phyloP scores from a whole-genome alignment of 805 yeast genomes.

The Saturnispora zaruensis region DNA sequence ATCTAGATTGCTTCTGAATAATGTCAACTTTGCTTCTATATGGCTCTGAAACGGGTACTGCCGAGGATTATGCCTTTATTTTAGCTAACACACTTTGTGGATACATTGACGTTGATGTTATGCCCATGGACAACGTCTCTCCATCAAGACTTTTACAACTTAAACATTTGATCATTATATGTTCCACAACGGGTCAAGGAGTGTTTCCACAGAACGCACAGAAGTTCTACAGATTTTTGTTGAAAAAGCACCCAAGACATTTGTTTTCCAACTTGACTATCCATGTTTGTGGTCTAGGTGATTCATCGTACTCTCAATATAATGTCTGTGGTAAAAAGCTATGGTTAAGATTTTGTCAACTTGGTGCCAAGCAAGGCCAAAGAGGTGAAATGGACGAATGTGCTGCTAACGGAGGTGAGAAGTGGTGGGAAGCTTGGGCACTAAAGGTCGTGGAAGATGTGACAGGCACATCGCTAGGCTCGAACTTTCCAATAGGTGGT shows the following conservation, averaged over 20 bases:
- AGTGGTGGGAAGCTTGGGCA: constrained; percentile 71
- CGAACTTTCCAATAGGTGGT: constrained; percentile 3
- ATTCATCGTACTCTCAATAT: constrained; percentile 80
- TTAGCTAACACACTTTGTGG: constrained; percentile 54
- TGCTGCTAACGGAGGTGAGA: constrained; percentile 68
- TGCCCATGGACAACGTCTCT: constrained; percentile 40
- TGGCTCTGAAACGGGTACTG: constrained; percentile 90
- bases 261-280: constrained; percentile 53
- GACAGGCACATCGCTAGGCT: neutral
- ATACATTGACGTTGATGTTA: constrained; percentile 44
- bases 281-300: constrained; percentile 86
- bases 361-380: constrained; percentile 68
- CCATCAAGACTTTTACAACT: constrained; percentile 16
- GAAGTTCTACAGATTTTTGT: constrained; percentile 66
- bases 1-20: constrained; percentile 28
- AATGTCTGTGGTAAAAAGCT: constrained; percentile 83
- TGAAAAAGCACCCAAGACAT: constrained; percentile 50
- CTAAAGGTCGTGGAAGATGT: constrained; percentile 30
- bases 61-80: constrained; percentile 73
- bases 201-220: constrained; percentile 74
- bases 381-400: constrained; percentile 89
- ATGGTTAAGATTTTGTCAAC: constrained; percentile 66
- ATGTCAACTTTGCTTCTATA: constrained; percentile 41
- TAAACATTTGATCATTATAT: constrained; percentile 40
- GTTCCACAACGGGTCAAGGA: constrained; percentile 95